Evolutionary conservation across 1,139 yeast genomes (phyloP), one percentile per base, ranked within the genome.

Genomic region (Candida neerlandica): DNA sequence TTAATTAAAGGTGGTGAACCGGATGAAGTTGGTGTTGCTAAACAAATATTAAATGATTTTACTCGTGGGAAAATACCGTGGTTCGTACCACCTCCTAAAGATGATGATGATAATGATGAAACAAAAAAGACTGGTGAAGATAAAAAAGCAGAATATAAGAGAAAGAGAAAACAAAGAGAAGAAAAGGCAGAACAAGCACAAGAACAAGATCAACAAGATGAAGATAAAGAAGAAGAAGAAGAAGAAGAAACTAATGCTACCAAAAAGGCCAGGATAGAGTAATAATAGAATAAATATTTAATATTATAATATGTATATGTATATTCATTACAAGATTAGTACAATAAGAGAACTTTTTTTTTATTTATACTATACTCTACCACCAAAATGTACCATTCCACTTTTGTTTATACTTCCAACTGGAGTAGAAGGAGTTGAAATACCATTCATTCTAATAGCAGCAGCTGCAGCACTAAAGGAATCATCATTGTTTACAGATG

Each of bases 61-160:
- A 94, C 90, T 71, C 82, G 99, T 69, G 99, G 99, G 53, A 90
- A 91, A 65, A 91, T 94, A 50, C 99, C 99, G 21, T 94, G 99
- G 99, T 94, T 94, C 66, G 90, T 90, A 32, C 84, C 95, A 33
- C 98, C 99, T 43, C 98, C 98, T 37, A 80, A 83, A 62, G 89
- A 82, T 59, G 83, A 78, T 46, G 51, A 47, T 14, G 46, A 43
- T 5, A 40, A 33, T 7, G 78, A 73, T 51, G 78, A 67, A 15
- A 35, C 16, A 12, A 35, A 35, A 27, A 37, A 37, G 41, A 74
- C 71, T 5, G 84, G 83, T 34, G 82, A 73, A 53, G 86, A 82
- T 59, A 80, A 80, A 63, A 80, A 78, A 66, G 82, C 82, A 10
- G 69, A 68, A 43, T 71, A 73, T 51, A 80, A 78, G 65, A 76